These are phyloP conservation scores for Canariomyces notabilis DNA, from an alignment of 2,329 filamentous ascomycete species.

Conservation along the genomic window DNA sequence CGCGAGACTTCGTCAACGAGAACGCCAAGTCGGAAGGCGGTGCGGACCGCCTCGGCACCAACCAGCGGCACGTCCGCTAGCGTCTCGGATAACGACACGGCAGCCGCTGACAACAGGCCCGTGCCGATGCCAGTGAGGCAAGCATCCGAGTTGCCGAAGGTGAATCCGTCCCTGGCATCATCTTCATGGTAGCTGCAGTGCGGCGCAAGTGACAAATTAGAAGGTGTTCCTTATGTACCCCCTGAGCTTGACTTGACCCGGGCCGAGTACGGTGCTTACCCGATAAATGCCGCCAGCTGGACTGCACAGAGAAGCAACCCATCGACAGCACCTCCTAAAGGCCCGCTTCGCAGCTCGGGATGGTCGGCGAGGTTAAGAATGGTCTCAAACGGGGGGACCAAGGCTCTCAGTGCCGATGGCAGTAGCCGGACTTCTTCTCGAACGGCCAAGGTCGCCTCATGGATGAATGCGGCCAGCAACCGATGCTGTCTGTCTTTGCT, in stretches of 20 bases:
- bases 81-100: slow-evolving; percentile 35
- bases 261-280: too few species aligned
- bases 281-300: slow-evolving; percentile 40
- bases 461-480: slow-evolving; percentile 37
- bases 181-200: too few species aligned
- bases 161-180: too few species aligned
- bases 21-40: slow-evolving; percentile 44
- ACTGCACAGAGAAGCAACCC: slow-evolving; percentile 38
- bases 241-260: too few species aligned
- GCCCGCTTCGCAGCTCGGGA: slow-evolving; percentile 34
- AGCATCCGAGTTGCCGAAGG: too few species aligned
- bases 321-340: slow-evolving; percentile 40
- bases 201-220: too few species aligned
- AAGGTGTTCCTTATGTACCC: too few species aligned
- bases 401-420: slow-evolving; percentile 24
- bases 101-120: too few species aligned
- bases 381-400: slow-evolving; percentile 35
- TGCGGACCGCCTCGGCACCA: slow-evolving; percentile 38
- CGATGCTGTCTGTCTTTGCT: slow-evolving; percentile 36
- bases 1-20: slow-evolving; percentile 39
- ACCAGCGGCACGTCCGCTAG: slow-evolving; percentile 36
- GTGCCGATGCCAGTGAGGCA: too few species aligned
- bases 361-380: slow-evolving; percentile 33
- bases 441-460: slow-evolving; percentile 36
- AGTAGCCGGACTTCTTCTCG: slow-evolving; percentile 35